Percentiles rank a stretch among this genome's conserved stretches.
Conservation (phyloP, 495 filamentous ascomycete genomes). For the Pyrenula massariospora region DNA sequence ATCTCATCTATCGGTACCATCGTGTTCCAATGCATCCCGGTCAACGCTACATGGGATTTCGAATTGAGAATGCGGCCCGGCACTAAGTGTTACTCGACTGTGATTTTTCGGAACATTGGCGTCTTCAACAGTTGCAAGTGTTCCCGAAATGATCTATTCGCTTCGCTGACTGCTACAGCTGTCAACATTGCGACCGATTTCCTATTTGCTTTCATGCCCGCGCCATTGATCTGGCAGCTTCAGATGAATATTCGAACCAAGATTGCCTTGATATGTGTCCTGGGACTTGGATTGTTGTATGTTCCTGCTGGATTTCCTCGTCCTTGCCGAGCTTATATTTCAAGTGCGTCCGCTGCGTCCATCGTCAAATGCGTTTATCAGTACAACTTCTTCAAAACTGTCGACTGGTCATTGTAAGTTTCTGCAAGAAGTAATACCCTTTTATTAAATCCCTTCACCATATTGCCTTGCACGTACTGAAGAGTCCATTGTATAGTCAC, state of each 20-base stretch:
- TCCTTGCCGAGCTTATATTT: not conserved
- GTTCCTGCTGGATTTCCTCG: not conserved
- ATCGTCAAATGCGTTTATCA: slow-evolving; percentile 32
- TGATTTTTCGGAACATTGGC: slow-evolving; percentile 17
- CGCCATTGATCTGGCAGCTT: slow-evolving; percentile 23
- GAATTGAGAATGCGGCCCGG: slow-evolving; percentile 6
- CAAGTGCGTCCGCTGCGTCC: slow-evolving; percentile 30
- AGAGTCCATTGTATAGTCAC: not conserved
- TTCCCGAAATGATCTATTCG: not conserved
- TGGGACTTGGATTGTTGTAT: slow-evolving; percentile 33
- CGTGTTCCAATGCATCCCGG: slow-evolving; percentile 14
- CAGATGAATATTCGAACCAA: slow-evolving; percentile 29
- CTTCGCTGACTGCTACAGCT: slow-evolving; percentile 12
- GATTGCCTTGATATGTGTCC: slow-evolving; percentile 24
- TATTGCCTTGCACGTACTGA: not conserved
- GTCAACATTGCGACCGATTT: slow-evolving; percentile 32
- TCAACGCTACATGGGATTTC: slow-evolving; percentile 21
- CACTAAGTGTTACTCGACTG: slow-evolving; percentile 20
- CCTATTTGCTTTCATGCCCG: slow-evolving; percentile 27
- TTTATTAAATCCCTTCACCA: not conserved
- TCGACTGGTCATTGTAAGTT: slow-evolving; percentile 33
- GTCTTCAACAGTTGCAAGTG: slow-evolving; percentile 21
- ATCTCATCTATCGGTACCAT: slow-evolving; percentile 7
- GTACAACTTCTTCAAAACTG: slow-evolving; percentile 20
- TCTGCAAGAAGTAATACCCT: too few relatives aligned